These are phyloP conservation scores for Candida sp. DNA, from an alignment of 1,139 yeast species.

Conservation along the genomic window DNA sequence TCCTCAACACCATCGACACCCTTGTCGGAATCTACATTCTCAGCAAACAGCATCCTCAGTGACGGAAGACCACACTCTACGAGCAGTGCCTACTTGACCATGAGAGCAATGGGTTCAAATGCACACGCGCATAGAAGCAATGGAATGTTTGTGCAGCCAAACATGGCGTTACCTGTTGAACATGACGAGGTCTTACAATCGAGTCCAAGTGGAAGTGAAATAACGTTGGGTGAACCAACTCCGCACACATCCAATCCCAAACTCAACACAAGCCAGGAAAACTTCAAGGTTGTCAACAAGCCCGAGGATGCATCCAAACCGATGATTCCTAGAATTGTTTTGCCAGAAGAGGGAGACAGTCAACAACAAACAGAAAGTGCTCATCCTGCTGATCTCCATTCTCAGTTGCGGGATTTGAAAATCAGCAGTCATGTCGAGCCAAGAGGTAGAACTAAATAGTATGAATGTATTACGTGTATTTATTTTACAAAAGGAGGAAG, in stretches of 20 bases:
- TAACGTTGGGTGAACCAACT: slow-evolving; percentile 13
- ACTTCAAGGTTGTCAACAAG: not conserved
- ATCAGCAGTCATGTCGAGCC: not conserved
- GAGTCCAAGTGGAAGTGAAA: slow-evolving; percentile 8
- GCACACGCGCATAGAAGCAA: not conserved
- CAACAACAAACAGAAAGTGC: too few relatives aligned
- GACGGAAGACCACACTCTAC: not conserved
- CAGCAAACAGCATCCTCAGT: not conserved
- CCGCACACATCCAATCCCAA: not conserved
- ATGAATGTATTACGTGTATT: not conserved
- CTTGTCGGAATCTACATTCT: not conserved
- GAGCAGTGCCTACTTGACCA: not conserved
- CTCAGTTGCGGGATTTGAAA: slow-evolving; percentile 4
- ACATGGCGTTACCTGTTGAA: slow-evolving; percentile 6
- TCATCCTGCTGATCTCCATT: slow-evolving; percentile 1
- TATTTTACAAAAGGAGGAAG: not conserved
- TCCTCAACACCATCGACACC: not conserved
- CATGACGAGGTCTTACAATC: slow-evolving; percentile 5
- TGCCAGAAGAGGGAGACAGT: not conserved
- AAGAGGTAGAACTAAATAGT: slow-evolving; percentile 6
- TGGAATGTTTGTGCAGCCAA: slow-evolving; percentile 8
- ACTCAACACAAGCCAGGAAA: slow-evolving; percentile 9
- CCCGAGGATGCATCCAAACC: not conserved
- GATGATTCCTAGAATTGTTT: slow-evolving; percentile 5
- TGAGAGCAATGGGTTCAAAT: not conserved